A percentile compares a stretch with the other conserved stretches of the same genome.
Evolutionary conservation across 345 rosid genomes (phyloP).

Genomic region (Garcia nutans): DNA sequence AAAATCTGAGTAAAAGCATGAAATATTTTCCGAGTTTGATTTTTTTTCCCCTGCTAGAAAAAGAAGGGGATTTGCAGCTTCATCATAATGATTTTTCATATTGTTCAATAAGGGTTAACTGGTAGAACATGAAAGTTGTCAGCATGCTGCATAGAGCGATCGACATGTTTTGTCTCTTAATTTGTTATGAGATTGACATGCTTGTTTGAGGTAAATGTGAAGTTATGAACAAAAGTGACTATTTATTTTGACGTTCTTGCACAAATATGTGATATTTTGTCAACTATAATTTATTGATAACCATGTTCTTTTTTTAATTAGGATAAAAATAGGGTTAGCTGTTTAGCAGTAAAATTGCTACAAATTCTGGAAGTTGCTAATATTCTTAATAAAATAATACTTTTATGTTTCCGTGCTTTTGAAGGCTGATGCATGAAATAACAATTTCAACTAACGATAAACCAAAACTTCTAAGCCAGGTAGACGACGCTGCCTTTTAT

Average conservation of each 20-base stretch:
- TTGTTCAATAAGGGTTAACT: neutral
- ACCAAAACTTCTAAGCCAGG: constrained; percentile 69
- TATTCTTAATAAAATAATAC: constrained; percentile 11
- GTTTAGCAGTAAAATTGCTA: constrained; percentile 4
- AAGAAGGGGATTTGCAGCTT: neutral
- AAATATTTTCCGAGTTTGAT: neutral
- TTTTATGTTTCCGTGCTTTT: constrained; percentile 19
- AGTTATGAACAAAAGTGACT: neutral
- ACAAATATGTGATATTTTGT: neutral
- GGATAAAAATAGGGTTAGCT: neutral
- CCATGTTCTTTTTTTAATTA: neutral
- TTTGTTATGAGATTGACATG: neutral
- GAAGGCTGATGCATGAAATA: constrained; percentile 71
- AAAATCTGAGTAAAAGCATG: neutral
- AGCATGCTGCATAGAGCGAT: neutral
- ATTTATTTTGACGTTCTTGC: neutral
- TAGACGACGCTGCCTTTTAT: constrained; percentile 26
- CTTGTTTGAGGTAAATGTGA: neutral
- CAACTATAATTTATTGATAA: neutral
- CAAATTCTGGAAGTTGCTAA: constrained; percentile 10
- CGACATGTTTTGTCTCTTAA: neutral
- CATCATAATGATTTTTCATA: neutral
- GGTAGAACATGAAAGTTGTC: neutral
- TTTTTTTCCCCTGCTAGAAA: neutral
- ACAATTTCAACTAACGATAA: constrained; percentile 64